These are phyloP conservation scores for Stenogyne calaminthoides DNA, from an alignment of 305 asterid genomes.

Conservation along the genomic window DNA sequence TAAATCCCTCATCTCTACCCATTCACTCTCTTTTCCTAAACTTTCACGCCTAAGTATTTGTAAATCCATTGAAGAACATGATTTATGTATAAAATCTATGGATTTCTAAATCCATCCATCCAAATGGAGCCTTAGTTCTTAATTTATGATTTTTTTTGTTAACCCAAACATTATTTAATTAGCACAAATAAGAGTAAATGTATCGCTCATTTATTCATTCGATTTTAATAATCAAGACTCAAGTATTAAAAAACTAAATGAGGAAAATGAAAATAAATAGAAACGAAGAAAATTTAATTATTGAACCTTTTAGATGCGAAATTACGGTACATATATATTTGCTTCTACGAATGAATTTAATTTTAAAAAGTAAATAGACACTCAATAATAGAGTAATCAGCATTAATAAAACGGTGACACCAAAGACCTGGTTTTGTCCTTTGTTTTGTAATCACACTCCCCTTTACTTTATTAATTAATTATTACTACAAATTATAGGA, in stretches of 20 bases:
- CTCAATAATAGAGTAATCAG: neutral
- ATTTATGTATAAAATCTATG: no score
- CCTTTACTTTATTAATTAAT: neutral
- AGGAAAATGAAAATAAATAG: neutral
- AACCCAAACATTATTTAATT: neutral
- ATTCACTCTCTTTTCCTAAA: no score
- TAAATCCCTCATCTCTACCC: no score
- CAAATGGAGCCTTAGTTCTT: neutral
- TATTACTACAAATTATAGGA: neutral
- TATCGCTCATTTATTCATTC: neutral
- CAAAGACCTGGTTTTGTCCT: neutral
- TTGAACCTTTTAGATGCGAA: neutral
- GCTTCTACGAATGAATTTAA: neutral
- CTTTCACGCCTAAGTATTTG: no score
- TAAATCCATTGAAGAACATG: no score
- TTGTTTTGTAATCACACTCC: conserved; percentile 15
- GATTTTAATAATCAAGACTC: neutral
- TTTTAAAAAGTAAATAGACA: neutral
- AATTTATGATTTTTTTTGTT: neutral
- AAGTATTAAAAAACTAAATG: neutral
- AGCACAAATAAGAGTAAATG: neutral
- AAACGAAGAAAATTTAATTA: neutral
- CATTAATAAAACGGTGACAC: conserved; percentile 28
- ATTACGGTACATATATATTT: neutral
- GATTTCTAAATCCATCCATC: no score